Percentiles rank a stretch among this genome's conserved stretches.
These are phyloP conservation scores for Amoebophrya sp. DNA, from an alignment of 169 alveolate genomes.

Conservation along the genomic window DNA sequence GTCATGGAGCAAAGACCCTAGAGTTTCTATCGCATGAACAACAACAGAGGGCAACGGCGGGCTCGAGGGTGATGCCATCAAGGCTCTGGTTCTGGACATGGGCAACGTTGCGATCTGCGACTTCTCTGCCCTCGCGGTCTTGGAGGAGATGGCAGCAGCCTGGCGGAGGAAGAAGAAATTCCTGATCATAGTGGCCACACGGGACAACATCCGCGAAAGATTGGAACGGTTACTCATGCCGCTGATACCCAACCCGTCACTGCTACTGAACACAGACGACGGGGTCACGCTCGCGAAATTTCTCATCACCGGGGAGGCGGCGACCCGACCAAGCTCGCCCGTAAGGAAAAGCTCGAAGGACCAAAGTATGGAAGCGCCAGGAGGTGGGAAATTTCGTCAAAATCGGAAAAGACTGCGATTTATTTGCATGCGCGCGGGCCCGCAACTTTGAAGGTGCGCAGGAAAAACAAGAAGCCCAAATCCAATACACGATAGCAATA, in stretches of 20 bases:
- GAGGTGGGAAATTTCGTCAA: no score
- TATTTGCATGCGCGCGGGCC: no score
- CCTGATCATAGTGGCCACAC: not conserved
- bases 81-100: constrained; percentile 5
- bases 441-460: no score
- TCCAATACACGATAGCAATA: no score
- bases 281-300: not conserved
- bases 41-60: no score
- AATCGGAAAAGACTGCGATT: no score
- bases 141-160: not conserved
- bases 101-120: not conserved
- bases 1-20: no score
- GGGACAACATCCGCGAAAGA: not conserved
- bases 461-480: no score
- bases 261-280: not conserved
- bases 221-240: not conserved
- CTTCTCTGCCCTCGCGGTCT: not conserved
- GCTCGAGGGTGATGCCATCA: not conserved
- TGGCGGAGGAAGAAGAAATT: not conserved
- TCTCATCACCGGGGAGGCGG: not conserved
- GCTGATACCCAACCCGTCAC: not conserved
- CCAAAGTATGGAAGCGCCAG: no score
- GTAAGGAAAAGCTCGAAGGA: no score
- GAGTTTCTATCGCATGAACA: no score
- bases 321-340: no score